Evolutionary conservation across 2,329 filamentous ascomycete genomes (phyloP).

Genomic region (Colletotrichum spaethianum): DNA sequence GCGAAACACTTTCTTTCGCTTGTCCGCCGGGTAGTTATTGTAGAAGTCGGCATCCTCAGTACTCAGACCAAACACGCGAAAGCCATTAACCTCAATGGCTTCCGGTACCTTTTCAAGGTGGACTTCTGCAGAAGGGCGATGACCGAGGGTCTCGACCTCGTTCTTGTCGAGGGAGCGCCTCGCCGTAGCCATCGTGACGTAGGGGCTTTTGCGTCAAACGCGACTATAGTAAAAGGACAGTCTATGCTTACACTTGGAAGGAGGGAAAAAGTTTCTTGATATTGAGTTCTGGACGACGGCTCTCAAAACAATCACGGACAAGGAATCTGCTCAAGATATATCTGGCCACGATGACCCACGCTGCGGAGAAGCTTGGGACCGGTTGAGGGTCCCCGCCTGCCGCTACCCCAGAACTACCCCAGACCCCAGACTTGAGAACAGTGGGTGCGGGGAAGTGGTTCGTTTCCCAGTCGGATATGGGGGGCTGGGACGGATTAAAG

Average conservation of each 20-base stretch:
- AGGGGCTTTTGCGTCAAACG: neutral
- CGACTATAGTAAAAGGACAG: neutral
- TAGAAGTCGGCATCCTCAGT: constrained; percentile 51
- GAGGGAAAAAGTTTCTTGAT: neutral
- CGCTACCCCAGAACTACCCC: constrained; percentile 2
- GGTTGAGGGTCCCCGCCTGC: neutral
- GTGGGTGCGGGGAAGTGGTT: constrained; percentile 30
- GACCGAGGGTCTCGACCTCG: constrained; percentile 31
- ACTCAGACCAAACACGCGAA: constrained; percentile 48
- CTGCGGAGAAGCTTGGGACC: neutral
- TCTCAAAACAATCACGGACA: neutral
- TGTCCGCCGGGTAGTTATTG: constrained; percentile 45
- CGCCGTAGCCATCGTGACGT: constrained; percentile 14
- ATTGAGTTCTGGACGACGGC: neutral
- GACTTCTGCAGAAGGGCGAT: constrained; percentile 8
- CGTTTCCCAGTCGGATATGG: neutral
- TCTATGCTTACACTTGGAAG: neutral
- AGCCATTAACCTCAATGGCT: constrained; percentile 47
- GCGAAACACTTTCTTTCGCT: constrained; percentile 44
- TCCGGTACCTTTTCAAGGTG: constrained; percentile 41
- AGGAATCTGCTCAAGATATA: constrained; percentile 4
- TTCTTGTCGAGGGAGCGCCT: constrained; percentile 37
- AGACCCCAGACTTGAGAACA: constrained; percentile 11
- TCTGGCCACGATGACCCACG: neutral
- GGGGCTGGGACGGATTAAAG: neutral